Percentiles rank a stretch among this genome's conserved stretches.
Conservation (phyloP, 2,329 filamentous ascomycete species). For the Capronia americana region DNA sequence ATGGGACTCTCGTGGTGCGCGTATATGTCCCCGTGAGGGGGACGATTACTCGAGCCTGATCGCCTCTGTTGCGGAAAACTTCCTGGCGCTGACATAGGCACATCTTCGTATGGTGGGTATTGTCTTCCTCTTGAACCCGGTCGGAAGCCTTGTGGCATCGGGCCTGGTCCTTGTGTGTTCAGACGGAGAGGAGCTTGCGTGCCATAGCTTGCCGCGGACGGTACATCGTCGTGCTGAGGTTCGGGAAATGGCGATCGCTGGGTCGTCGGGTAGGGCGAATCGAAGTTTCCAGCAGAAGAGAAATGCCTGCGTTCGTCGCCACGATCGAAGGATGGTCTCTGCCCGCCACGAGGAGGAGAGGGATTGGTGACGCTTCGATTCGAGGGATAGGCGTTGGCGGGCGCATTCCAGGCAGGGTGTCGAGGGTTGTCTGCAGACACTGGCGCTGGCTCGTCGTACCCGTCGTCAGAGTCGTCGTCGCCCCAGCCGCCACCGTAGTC, state of each 20-base stretch:
- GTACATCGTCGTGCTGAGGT: constrained; percentile 33
- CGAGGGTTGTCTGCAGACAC: constrained; percentile 37
- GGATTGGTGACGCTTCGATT: constrained; percentile 50
- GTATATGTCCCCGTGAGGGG: constrained; percentile 37
- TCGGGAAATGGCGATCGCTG: constrained; percentile 35
- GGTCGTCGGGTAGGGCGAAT: constrained; percentile 36
- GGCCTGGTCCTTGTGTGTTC: constrained; percentile 32
- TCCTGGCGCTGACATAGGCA: constrained; percentile 29
- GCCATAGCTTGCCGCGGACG: constrained; percentile 18
- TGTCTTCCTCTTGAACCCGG: constrained; percentile 38
- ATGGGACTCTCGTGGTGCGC: constrained; percentile 34
- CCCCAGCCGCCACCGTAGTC: constrained; percentile 96
- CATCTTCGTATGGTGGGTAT: constrained; percentile 28
- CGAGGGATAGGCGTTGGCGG: constrained; percentile 24
- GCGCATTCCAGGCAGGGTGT: constrained; percentile 27
- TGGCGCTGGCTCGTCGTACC: constrained; percentile 55
- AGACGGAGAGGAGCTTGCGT: constrained; percentile 32
- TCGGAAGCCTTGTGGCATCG: constrained; percentile 33
- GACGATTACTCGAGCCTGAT: constrained; percentile 32
- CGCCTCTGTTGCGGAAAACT: constrained; percentile 28
- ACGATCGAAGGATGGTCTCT: constrained; percentile 38
- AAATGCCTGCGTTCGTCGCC: constrained; percentile 39
- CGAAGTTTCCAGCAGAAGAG: constrained; percentile 32
- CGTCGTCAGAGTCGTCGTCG: constrained; percentile 59
- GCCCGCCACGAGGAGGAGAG: constrained; percentile 37